Base-by-base conservation (phyloP, 768 basidiomycete species). In the Rhodosporidiobolus sp. region DNA sequence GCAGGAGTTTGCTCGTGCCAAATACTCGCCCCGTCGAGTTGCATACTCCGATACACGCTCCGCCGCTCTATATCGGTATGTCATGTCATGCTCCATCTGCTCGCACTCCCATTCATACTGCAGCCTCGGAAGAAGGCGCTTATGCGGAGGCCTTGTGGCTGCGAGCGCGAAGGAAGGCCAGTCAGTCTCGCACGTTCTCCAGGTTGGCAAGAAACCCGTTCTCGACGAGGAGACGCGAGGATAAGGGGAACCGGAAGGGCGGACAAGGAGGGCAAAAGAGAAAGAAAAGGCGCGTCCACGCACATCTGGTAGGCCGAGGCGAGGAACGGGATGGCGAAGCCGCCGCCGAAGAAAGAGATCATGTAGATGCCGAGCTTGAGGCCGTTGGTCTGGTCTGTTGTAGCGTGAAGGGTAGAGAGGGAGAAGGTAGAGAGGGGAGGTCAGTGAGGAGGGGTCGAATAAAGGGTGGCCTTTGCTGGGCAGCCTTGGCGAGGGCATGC, bases 311-410 rank as follows among this genome's bases (percentile, higher is more conserved):
- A 67, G 60, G 66, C 66, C 26, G 66, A 59, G 28, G 66, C 67
- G 53, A 71, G 28, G 70, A 71, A 71, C 9, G 70, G 70, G 20
- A 45, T 60, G 12, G 60, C 53, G 60, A 71, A 71, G 3, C 70
- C 70, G 48, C 61, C 61, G 17, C 70, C 70, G 60, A 71, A 71
- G 60, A 71, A 71, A 20, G 54, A 55, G 35, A 66, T 43, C 70
- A 71, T 71, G 70, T 71, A 71, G 60, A 71, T 49, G 19, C 46
- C 70, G 55, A 71, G 65, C 60, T 71, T 71, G 70, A 65, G 55
- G 28, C 70, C 70, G 65, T 71, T 71, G 54, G 70, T 71, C 59
- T 71, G 70, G 60, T 71, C 70, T 71, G 60, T 46, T 11, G n/a
- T 19, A 9, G 61, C 19, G 16, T n/a, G n/a, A 24, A 48, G 22